A percentile compares a stretch with the other conserved stretches of the same genome.
phyloP scores from a whole-genome alignment of 2,329 filamentous ascomycete species.

The Colletotrichum cuscutae region DNA sequence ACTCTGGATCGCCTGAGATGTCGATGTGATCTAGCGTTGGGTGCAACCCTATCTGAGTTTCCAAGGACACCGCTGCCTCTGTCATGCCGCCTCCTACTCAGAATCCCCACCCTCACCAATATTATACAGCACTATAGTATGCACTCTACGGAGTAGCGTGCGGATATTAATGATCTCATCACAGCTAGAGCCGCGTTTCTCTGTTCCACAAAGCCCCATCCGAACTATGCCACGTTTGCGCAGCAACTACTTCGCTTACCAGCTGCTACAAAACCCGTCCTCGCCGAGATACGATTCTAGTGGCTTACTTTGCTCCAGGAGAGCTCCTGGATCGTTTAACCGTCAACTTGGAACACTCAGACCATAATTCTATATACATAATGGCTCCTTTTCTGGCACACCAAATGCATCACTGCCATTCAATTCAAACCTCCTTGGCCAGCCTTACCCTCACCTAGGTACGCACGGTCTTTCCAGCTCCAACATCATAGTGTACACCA shows the following conservation, averaged over 20 bases:
- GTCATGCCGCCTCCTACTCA: neutral
- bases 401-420: constrained; percentile 7
- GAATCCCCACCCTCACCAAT: neutral
- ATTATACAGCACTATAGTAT: neutral
- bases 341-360: neutral
- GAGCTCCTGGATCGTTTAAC: neutral
- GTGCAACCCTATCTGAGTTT: no score
- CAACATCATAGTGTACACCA: neutral
- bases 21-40: no score
- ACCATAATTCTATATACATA: neutral
- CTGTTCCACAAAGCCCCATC: neutral
- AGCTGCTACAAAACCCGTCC: neutral
- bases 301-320: neutral
- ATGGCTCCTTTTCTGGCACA: neutral
- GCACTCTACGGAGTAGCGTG: neutral
- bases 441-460: neutral
- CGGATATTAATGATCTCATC: neutral
- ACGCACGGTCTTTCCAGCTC: neutral
- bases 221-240: neutral
- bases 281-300: neutral
- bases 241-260: neutral
- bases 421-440: neutral
- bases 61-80: neutral
- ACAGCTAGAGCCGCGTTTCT: neutral
- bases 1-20: neutral